A percentile compares a stretch with the other conserved stretches of the same genome.
Conservation (phyloP, 805 yeast genomes). For the Jamesozyma jinghongensis region DNA sequence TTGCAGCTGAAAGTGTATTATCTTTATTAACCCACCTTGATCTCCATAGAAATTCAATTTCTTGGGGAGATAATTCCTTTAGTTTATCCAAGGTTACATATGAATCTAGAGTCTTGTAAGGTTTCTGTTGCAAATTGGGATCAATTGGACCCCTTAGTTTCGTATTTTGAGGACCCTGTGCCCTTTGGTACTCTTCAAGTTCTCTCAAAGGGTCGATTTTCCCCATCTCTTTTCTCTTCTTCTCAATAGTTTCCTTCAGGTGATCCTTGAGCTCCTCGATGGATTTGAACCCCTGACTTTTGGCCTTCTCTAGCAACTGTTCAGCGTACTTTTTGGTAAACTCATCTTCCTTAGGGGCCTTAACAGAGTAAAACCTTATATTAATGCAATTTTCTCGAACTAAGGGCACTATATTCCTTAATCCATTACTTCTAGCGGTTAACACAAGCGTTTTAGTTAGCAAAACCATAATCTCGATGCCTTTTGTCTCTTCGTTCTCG, state of each 20-base stretch:
- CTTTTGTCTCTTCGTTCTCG: too few species aligned
- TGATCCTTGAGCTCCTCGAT: slow-evolving; percentile 55
- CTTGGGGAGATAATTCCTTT: slow-evolving; percentile 43
- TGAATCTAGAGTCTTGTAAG: slow-evolving; percentile 64
- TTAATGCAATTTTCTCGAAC: too few species aligned
- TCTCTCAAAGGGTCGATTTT: slow-evolving; percentile 63
- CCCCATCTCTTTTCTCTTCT: slow-evolving; percentile 46
- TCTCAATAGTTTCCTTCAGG: slow-evolving; percentile 51
- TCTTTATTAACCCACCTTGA: slow-evolving; percentile 65
- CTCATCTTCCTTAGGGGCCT: too few species aligned
- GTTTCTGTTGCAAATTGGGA: slow-evolving; percentile 29
- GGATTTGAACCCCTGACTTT: slow-evolving; percentile 24
- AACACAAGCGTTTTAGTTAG: too few species aligned
- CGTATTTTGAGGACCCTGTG: slow-evolving; percentile 7
- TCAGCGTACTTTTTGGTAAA: slow-evolving; percentile 27
- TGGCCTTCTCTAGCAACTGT: slow-evolving; percentile 33
- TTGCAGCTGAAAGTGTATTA: slow-evolving; percentile 53
- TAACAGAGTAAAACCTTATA: too few species aligned
- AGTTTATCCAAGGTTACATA: slow-evolving; percentile 65
- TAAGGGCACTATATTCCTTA: too few species aligned
- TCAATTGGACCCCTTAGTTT: slow-evolving; percentile 10
- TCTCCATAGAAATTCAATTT: slow-evolving; percentile 79
- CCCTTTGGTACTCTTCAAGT: slow-evolving; percentile 46
- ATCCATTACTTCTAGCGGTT: too few species aligned
- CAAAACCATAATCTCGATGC: too few species aligned